Percentiles rank a stretch among this genome's conserved stretches.
Conservation (phyloP, 306 rosid genomes). For the Myrica gale region DNA sequence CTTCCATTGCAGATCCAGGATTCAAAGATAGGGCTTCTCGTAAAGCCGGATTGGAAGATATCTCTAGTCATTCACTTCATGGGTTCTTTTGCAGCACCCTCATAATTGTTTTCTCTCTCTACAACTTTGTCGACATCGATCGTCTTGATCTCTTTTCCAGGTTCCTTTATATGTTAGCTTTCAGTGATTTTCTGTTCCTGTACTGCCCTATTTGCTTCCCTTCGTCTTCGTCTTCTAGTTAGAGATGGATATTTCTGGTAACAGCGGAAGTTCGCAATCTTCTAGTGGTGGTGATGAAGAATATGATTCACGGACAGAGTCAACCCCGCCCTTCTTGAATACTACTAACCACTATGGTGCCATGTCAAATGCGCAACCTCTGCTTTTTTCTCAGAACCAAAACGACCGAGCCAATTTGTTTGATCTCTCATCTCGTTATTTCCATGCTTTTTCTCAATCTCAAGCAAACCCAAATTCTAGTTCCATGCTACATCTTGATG, state of each 20-base stretch:
- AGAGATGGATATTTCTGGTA: constrained; percentile 74
- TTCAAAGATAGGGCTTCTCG: constrained; percentile 39
- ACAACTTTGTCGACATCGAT: not conserved
- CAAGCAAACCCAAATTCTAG: constrained; percentile 43
- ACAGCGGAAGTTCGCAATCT: constrained; percentile 76
- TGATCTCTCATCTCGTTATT: constrained; percentile 48
- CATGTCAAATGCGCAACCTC: constrained; percentile 25
- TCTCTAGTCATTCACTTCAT: constrained; percentile 12
- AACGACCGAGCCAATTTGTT: constrained; percentile 38
- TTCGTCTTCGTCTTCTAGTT: constrained; percentile 36
- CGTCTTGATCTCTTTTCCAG: constrained; percentile 11
- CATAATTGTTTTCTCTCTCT: constrained; percentile 11
- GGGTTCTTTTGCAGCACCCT: constrained; percentile 12
- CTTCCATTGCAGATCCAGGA: constrained; percentile 50
- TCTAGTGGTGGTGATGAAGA: constrained; percentile 87
- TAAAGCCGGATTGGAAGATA: not conserved
- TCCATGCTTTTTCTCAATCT: constrained; percentile 43
- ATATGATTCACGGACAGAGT: constrained; percentile 54
- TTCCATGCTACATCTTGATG: constrained; percentile 44
- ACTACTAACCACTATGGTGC: constrained; percentile 31
- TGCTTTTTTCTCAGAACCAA: constrained; percentile 36
- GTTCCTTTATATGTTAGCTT: constrained; percentile 13
- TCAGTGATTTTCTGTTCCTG: not conserved
- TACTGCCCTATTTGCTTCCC: not conserved
- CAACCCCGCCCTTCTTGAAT: constrained; percentile 39